Base-by-base conservation (phyloP, 306 rosid genomes). In the Pueraria montana region DNA sequence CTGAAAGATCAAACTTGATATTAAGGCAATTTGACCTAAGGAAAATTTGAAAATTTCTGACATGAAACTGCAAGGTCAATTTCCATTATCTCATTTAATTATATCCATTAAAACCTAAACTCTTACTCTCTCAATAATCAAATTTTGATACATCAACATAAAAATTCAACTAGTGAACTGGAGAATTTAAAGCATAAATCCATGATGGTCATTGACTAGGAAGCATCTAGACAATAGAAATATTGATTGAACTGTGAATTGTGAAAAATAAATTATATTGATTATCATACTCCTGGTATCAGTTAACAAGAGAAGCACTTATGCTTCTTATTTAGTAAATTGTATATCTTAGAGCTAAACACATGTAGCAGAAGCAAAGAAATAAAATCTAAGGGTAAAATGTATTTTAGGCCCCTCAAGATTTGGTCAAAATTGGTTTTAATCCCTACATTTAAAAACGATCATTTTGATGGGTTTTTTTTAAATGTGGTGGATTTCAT, bases 311-410 rank as follows among this genome's bases (percentile, higher is more conserved):
- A 61, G 72, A 79, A 62, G 73, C 66, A 64, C 17, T 26, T 20
- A 45, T 43, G 80, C 24, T 65, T 82, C 78, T 45, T 63, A 72
- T 56, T 68, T 48, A 56, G 70, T 26, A 32, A 48, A 80, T 78
- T 63, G 61, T 24, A 71, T 62, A 63, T 64, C 38, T 76, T 27
- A 67, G 16, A 67, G 61, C 23, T 59, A 14, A 68, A 38, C 30
- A 62, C 58, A 32, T 13, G 73, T 18, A 64, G 72, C 70, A 64
- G 71, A 74, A 72, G 77, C 67, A 72, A 72, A n/a, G 77, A 61
- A 50, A 81, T 2, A 21, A 58, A 64, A 62, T 58, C 30, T 58
- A 20, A 0, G 27, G 65, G 3, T 11, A 23, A 23, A 58, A 58
- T 58, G 17, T 58, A 23, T 58, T 56, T 21, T 8, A 53, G 5